These are phyloP conservation scores for Penicillium expansum DNA, from an alignment of 2,329 filamentous ascomycete genomes.

Conservation along the genomic window DNA sequence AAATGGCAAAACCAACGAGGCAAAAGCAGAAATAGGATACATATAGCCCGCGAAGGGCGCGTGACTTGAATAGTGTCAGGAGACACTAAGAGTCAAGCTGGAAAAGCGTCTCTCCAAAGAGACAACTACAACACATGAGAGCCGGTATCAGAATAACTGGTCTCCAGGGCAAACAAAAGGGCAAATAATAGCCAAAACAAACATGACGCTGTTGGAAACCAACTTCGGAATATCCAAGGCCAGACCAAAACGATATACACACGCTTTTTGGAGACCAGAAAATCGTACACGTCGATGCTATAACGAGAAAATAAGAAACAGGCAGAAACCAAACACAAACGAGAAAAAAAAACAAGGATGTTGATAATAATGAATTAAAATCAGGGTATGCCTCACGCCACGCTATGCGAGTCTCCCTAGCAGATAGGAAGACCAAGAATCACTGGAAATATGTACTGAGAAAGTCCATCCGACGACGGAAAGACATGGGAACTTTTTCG, in stretches of 20 bases:
- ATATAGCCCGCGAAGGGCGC: neutral
- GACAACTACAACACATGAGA: neutral
- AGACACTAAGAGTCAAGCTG: neutral
- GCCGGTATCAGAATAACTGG: neutral
- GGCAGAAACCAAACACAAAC: constrained; percentile 19
- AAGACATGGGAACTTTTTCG: constrained; percentile 3
- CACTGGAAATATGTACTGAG: constrained; percentile 38
- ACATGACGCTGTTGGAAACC: neutral
- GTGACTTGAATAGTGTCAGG: neutral
- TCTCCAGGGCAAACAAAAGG: neutral
- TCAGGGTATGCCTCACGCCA: constrained; percentile 43
- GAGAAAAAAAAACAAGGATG: constrained; percentile 21
- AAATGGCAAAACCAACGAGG: constrained; percentile 1
- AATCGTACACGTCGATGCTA: constrained; percentile 15
- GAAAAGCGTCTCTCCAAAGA: neutral
- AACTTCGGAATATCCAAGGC: neutral
- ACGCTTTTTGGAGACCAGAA: neutral
- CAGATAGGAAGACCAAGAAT: constrained; percentile 26
- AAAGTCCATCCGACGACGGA: constrained; percentile 18
- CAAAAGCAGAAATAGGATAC: constrained; percentile 47
- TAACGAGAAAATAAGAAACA: constrained; percentile 10
- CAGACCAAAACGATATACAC: constrained; percentile 56
- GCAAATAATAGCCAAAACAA: neutral
- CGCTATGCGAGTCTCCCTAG: constrained; percentile 41
- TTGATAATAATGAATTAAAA: constrained; percentile 28